Evolutionary conservation across 495 filamentous ascomycete species (phyloP), one percentile per base, ranked within the genome.

Genomic region (Aspergillus conjunctus): DNA sequence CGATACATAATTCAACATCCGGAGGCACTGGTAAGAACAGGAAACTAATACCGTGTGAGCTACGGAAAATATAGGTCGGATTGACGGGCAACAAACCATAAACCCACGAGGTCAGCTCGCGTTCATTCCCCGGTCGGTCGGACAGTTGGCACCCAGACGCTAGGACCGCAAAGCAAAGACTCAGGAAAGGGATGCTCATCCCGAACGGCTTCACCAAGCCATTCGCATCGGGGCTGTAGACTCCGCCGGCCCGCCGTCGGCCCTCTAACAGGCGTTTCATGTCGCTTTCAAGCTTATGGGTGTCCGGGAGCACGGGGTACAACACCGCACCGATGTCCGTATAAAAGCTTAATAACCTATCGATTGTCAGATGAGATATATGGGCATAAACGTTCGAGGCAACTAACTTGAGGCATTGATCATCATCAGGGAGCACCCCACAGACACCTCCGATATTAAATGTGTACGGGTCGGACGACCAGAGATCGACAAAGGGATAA

Each of bases 91-190:
- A 69, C 79, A 41, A 59, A 83, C 81, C 72, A 66, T 85, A 86
- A 66, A 86, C 79, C 71, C 85, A 84, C 31, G 83, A 87, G 14
- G 82, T 85, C 69, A 86, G 67, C 63, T 86, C 82, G 34, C 83
- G 69, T 58, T 85, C 79, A 46, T 75, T 80, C 31, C 76, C 74
- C 5, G 89, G 82, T 7, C 87, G 78, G 64, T 87, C 84, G 15
- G 89, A 89, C 64, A 89, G 88, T 71, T 95, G 91, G 18, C 86
- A 89, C 9, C 90, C 90, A 34, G 90, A 90, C 0, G 89, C 91
- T 44, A 95, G 79, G 7, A 91, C 87, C 20, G 89, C 90, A 72
- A 95, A 93, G 8, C 93, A 71, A 53, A 79, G 65, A 56, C 71
- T 75, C 56, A 73, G 68, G 56, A 72, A 79, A 33, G 70, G 52